Percentiles rank a stretch among this genome's conserved stretches.
phyloP scores from a whole-genome alignment of 2,329 filamentous ascomycete species.

The Diatrype stigma region DNA sequence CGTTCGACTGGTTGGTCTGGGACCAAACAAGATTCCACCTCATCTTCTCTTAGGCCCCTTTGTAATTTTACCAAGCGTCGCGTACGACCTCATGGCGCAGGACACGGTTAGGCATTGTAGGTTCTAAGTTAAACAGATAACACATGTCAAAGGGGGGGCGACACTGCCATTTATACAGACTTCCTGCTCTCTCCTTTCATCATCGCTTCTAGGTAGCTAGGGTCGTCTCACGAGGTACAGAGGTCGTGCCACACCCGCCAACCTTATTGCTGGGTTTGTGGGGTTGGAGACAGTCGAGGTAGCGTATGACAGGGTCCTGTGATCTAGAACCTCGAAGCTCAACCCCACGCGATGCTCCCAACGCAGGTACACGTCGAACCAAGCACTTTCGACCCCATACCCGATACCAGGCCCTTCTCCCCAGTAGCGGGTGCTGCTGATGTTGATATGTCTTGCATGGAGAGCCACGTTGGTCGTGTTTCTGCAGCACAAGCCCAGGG shows the following conservation, averaged over 20 bases:
- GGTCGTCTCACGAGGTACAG: not conserved
- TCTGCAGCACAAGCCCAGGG: not conserved
- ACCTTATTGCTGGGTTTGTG: not conserved
- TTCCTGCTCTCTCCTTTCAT: no score
- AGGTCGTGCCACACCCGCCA: not conserved
- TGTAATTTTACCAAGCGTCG: no score
- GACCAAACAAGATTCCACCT: no score
- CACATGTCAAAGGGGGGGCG: no score
- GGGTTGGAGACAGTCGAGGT: not conserved
- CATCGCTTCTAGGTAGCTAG: no score
- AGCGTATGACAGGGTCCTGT: not conserved
- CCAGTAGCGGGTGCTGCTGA: no score
- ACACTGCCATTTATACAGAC: no score
- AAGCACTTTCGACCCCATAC: not conserved
- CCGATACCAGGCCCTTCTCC: not conserved
- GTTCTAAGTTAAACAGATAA: no score
- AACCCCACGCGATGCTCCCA: not conserved
- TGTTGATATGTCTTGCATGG: not conserved
- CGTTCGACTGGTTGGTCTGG: no score
- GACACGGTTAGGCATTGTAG: no score
- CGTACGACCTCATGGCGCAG: no score
- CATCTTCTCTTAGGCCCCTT: no score
- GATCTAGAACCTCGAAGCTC: not conserved
- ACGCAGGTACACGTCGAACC: not conserved
- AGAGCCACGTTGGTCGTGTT: not conserved